Percentiles rank a stretch among this genome's conserved stretches.
phyloP scores from a whole-genome alignment of 2,329 filamentous ascomycete genomes.

The Hypoxylon sp. region DNA sequence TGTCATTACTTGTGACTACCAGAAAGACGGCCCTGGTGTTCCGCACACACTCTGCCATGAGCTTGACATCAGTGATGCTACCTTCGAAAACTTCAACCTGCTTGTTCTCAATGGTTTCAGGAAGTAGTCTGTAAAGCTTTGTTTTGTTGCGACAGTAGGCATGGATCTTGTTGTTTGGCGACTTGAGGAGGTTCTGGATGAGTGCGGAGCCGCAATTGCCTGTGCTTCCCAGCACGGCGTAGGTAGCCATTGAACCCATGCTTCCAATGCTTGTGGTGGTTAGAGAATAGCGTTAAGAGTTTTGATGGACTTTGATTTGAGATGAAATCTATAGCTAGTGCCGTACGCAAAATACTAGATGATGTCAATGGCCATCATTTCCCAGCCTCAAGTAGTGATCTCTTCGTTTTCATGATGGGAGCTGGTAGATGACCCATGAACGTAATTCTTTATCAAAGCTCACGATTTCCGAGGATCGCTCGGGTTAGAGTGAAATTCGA shows the following conservation, averaged over 20 bases:
- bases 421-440: background rate
- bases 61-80: slow-evolving; percentile 57
- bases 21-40: slow-evolving; percentile 59
- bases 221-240: slow-evolving; percentile 60
- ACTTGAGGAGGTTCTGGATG: slow-evolving; percentile 57
- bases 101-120: slow-evolving; percentile 52
- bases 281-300: background rate
- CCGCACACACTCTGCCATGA: slow-evolving; percentile 57
- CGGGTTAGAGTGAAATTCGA: background rate
- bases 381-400: background rate
- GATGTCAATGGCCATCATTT: background rate
- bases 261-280: background rate
- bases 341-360: background rate
- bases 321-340: background rate
- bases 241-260: slow-evolving; percentile 47
- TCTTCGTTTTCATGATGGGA: background rate
- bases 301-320: background rate
- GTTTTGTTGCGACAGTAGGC: slow-evolving; percentile 61
- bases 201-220: slow-evolving; percentile 62
- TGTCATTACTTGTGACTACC: slow-evolving; percentile 59
- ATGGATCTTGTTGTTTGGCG: slow-evolving; percentile 54
- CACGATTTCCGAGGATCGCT: background rate
- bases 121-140: slow-evolving; percentile 57
- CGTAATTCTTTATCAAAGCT: background rate
- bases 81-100: slow-evolving; percentile 60